Conservation (phyloP, 2,329 filamentous ascomycete genomes). For the Verticillium nonalfalfae region DNA sequence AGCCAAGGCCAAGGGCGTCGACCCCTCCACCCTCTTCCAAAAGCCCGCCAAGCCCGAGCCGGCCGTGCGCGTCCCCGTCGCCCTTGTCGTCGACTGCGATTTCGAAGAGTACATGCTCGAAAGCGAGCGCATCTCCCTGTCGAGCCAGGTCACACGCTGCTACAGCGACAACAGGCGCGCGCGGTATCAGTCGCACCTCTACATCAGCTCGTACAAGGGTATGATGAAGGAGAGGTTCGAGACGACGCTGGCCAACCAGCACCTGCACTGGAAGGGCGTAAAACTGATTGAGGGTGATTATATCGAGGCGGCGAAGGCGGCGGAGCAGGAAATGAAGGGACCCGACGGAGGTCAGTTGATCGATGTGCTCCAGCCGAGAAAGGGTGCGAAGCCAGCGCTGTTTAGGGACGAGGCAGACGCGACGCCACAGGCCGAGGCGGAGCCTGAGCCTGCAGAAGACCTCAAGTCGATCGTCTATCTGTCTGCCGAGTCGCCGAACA, state of each 20-base stretch:
- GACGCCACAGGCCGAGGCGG: constrained; percentile 22
- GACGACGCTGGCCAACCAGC: constrained; percentile 61
- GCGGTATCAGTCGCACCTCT: constrained; percentile 63
- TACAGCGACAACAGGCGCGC: constrained; percentile 83
- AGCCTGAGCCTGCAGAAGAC: constrained; percentile 23
- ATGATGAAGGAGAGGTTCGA: constrained; percentile 74
- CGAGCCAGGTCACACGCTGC: constrained; percentile 74
- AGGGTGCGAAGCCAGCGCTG: constrained; percentile 22
- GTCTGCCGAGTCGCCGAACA: constrained; percentile 84
- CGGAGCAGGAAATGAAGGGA: constrained; percentile 61
- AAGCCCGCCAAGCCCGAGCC: constrained; percentile 16
- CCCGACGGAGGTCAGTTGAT: constrained; percentile 49
- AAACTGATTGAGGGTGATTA: constrained; percentile 71
- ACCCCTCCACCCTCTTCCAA: constrained; percentile 25
- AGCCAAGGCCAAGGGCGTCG: constrained; percentile 32
- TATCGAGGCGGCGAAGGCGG: constrained; percentile 56
- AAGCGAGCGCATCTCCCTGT: constrained; percentile 76
- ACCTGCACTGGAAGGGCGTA: constrained; percentile 75
- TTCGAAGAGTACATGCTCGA: constrained; percentile 89
- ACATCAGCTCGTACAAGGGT: constrained; percentile 72
- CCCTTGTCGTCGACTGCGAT: constrained; percentile 82
- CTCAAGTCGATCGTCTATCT: constrained; percentile 68
- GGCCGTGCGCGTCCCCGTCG: constrained; percentile 60
- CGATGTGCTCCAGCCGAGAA: constrained; percentile 44
- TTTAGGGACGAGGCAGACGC: constrained; percentile 22